Conservation (phyloP, 768 basidiomycete genomes). For the Ramaria sp. region DNA sequence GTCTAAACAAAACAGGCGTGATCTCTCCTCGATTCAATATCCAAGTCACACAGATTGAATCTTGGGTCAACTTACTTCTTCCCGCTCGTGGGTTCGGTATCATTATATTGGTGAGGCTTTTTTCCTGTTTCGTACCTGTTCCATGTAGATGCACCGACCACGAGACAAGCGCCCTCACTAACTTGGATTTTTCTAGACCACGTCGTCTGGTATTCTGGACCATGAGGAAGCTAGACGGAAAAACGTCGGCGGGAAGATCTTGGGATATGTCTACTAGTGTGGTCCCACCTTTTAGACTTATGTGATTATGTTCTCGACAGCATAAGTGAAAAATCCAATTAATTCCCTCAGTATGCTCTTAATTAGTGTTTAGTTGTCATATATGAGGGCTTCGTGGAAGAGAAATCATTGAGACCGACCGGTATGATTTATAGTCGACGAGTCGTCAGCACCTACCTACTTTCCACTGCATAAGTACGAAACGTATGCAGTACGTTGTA, state of each 20-base stretch:
- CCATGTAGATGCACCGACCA: no score
- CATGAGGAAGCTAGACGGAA: slow-evolving; percentile 98
- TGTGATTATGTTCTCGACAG: no score
- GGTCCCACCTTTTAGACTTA: no score
- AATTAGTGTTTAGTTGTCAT: no score
- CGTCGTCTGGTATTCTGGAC: slow-evolving; percentile 95
- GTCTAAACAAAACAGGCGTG: slow-evolving; percentile 98
- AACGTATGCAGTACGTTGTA: no score
- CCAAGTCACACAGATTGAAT: slow-evolving; percentile 83
- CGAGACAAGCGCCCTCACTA: background rate
- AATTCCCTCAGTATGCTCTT: no score
- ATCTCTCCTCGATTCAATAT: slow-evolving; percentile 99
- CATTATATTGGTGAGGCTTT: slow-evolving; percentile 73
- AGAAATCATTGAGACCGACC: no score
- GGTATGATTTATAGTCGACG: no score
- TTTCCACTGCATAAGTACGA: no score
- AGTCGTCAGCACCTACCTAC: no score
- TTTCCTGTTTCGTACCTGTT: background rate
- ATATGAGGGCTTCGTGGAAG: no score
- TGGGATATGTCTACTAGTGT: slow-evolving; percentile 82
- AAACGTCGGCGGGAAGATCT: slow-evolving; percentile 92
- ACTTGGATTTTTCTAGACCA: slow-evolving; percentile 47
- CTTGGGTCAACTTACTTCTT: slow-evolving; percentile 93
- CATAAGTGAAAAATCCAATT: no score
- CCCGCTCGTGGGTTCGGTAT: slow-evolving; percentile 95